Percentiles rank a stretch among this genome's conserved stretches.
Evolutionary conservation across 495 filamentous ascomycete species (phyloP).

Genomic region (Lasiosphaeria miniovina): DNA sequence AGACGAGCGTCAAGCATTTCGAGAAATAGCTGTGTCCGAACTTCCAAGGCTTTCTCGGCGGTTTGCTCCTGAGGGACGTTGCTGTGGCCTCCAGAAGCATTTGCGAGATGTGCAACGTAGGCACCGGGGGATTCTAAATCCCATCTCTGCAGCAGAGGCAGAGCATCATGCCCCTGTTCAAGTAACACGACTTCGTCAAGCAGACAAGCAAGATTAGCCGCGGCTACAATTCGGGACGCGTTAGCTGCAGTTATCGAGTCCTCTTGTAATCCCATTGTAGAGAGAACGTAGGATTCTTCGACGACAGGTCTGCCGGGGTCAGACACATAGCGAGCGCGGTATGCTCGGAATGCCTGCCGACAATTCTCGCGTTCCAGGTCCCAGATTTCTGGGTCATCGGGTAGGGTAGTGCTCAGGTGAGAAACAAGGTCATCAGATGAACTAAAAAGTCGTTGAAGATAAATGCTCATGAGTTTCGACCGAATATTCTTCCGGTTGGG

Average conservation of each 20-base stretch:
- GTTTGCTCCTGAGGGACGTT: neutral
- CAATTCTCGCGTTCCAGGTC: constrained; percentile 1
- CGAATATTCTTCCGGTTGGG: constrained; percentile 8
- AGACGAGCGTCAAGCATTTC: constrained; percentile 11
- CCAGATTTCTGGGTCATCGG: constrained; percentile 14
- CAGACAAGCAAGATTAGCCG: constrained; percentile 23
- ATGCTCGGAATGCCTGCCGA: constrained; percentile 8
- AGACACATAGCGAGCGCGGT: constrained; percentile 13
- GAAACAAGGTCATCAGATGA: constrained; percentile 20
- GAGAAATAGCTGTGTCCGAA: constrained; percentile 28
- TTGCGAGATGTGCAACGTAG: constrained; percentile 9
- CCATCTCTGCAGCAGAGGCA: constrained; percentile 18
- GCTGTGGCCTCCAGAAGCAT: neutral
- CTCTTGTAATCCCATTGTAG: constrained; percentile 8
- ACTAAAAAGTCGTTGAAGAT: neutral
- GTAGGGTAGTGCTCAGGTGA: constrained; percentile 8
- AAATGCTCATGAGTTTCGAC: constrained; percentile 12
- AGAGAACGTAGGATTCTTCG: constrained; percentile 15
- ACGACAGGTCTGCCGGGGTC: constrained; percentile 13
- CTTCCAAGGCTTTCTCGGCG: constrained; percentile 16
- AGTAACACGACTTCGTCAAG: constrained; percentile 13
- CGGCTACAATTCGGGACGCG: constrained; percentile 9
- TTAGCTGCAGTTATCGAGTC: neutral
- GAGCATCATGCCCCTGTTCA: constrained; percentile 4
- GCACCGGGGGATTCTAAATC: constrained; percentile 17